Conservation (phyloP, 169 alveolate genomes). For the Toxoplasma gondii region DNA sequence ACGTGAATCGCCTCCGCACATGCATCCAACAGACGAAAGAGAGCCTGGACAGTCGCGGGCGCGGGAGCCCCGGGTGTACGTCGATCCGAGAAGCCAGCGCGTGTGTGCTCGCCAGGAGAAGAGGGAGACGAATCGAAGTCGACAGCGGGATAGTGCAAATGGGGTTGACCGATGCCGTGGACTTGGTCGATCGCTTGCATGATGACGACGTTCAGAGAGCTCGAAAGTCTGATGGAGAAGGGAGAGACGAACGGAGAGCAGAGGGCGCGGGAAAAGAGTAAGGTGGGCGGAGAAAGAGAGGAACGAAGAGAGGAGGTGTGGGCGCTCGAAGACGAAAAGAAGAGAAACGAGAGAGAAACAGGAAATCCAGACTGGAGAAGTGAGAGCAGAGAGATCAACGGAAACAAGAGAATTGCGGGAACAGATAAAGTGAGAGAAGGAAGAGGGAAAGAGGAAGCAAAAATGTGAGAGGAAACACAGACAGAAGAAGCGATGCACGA, state of each 20-base stretch:
- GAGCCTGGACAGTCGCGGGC: neutral
- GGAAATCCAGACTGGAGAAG: neutral
- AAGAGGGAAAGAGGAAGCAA: too few species aligned
- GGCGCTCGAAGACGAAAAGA: too few species aligned
- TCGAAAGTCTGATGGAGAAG: neutral
- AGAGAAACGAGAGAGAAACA: too few species aligned
- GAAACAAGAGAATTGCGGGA: neutral
- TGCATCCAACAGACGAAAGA: neutral
- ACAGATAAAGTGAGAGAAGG: neutral
- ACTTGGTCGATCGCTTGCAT: slow-evolving; percentile 11
- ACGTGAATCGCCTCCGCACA: neutral
- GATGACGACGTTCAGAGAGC: slow-evolving; percentile 7
- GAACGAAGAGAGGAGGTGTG: neutral
- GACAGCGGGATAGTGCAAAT: neutral
- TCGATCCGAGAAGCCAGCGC: too few species aligned
- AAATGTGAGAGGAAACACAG: too few species aligned
- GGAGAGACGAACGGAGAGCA: neutral
- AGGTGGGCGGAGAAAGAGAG: neutral
- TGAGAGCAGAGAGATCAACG: neutral
- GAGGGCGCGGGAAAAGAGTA: neutral
- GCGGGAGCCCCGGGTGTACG: too few species aligned
- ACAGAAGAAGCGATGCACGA: too few species aligned
- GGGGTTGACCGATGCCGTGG: neutral
- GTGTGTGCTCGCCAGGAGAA: too few species aligned
- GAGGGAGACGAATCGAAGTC: neutral